A percentile compares a stretch with the other conserved stretches of the same genome.
These are phyloP conservation scores for Castanea sativa DNA, from an alignment of 306 rosid species.

Conservation along the genomic window DNA sequence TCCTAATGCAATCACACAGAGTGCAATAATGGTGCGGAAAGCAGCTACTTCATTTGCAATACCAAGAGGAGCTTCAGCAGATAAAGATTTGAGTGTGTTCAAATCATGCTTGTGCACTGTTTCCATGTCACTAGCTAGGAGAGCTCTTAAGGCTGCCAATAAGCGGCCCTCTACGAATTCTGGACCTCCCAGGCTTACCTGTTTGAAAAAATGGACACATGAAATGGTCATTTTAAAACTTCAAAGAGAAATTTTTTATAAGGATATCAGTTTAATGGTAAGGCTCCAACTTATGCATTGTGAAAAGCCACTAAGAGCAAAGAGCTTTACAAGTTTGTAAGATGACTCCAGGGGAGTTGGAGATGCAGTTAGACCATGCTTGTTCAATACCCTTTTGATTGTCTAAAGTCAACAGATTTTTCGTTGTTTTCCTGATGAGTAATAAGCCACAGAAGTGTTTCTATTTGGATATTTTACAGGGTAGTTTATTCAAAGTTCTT, in stretches of 20 bases:
- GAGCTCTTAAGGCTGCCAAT: conserved; percentile 77
- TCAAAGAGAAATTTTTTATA: neutral
- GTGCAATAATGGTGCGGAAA: conserved; percentile 65
- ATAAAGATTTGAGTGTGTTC: conserved; percentile 54
- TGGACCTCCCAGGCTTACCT: conserved; percentile 83
- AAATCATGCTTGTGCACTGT: conserved; percentile 57
- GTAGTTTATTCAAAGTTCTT: neutral
- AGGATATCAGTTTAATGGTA: neutral
- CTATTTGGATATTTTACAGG: neutral
- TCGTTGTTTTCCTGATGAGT: neutral
- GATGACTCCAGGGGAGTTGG: neutral
- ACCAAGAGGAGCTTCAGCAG: conserved; percentile 84
- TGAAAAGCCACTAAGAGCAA: neutral
- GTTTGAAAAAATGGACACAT: neutral
- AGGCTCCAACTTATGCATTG: neutral
- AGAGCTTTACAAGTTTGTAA: neutral
- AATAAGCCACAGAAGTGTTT: neutral
- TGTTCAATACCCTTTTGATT: neutral
- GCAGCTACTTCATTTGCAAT: conserved; percentile 66
- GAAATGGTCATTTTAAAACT: neutral
- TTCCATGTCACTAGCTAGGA: conserved; percentile 50
- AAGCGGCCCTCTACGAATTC: conserved; percentile 79
- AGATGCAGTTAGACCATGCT: neutral
- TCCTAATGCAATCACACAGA: conserved; percentile 81
- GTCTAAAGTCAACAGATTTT: no score